phyloP scores from a whole-genome alignment of 1,284 basidiomycete species.

The Crucibulum parvulum region DNA sequence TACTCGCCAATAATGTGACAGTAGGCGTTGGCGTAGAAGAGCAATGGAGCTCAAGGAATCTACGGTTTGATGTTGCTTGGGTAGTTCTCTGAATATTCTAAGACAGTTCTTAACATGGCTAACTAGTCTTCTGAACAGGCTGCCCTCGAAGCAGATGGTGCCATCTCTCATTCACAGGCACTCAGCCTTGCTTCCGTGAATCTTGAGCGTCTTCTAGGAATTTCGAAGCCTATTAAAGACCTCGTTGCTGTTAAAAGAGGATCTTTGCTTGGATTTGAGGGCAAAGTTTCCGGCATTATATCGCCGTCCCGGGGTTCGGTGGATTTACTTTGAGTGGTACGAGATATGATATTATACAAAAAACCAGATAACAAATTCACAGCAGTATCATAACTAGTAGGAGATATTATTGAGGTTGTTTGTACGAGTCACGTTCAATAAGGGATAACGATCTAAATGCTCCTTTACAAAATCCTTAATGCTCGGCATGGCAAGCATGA shows the following conservation, averaged over 20 bases:
- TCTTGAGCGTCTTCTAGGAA: slow-evolving; percentile 62
- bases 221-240: slow-evolving; percentile 45
- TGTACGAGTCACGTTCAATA: slow-evolving; percentile 18
- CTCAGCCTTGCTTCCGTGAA: slow-evolving; percentile 68
- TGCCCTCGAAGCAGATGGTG: slow-evolving; percentile 47
- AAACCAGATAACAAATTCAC: not conserved
- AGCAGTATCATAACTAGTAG: not conserved
- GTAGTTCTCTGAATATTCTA: slow-evolving; percentile 36
- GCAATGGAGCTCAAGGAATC: slow-evolving; percentile 69
- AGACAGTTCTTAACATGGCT: not conserved
- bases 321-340: slow-evolving; percentile 43
- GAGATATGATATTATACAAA: not conserved
- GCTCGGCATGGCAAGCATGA: slow-evolving; percentile 64
- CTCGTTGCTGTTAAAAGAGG: slow-evolving; percentile 70
- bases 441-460: slow-evolving; percentile 23
- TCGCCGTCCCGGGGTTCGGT: slow-evolving; percentile 51
- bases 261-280: slow-evolving; percentile 58
- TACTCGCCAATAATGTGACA: slow-evolving; percentile 68
- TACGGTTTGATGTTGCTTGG: slow-evolving; percentile 77
- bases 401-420: slow-evolving; percentile 2
- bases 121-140: slow-evolving; percentile 28
- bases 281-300: slow-evolving; percentile 67
- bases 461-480: slow-evolving; percentile 60
- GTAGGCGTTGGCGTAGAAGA: slow-evolving; percentile 71
- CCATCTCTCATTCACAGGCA: slow-evolving; percentile 57